Base-by-base conservation (phyloP, 371 early-diverging fungal species). In the Mortierella sp. region DNA sequence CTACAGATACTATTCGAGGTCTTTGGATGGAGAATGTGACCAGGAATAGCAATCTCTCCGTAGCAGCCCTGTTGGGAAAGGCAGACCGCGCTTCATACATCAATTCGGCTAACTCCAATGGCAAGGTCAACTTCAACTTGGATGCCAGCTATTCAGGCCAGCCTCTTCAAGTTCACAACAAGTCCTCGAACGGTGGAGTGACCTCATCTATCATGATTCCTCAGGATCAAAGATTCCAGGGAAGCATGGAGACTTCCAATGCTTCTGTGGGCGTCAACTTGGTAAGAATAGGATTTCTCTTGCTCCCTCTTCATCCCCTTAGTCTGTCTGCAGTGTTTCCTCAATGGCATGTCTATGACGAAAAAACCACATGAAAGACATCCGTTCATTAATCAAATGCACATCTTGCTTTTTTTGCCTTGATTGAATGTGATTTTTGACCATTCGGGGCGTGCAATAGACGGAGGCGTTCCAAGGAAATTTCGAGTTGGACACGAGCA, bases 381-480 rank as follows among this genome's bases (percentile, higher is more conserved):
- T n/a, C n/a, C n/a, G n/a, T n/a, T n/a, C n/a, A n/a, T n/a, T n/a
- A n/a, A n/a, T n/a, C n/a, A n/a, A n/a, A n/a, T n/a, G n/a, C n/a
- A n/a, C n/a, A n/a, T n/a, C n/a, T n/a, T n/a, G n/a, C n/a, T n/a
- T n/a, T 3, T n/a, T 17, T 41, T 41, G 24, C 27, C 25, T 27
- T 21, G 3, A 16, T 47, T n/a, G 14, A 12, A 25, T 58, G 47
- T 17, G 22, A 12, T 28, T 16, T 29, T 44, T 25, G 17, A 27
- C 7, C n/a, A n/a, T 16, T 17, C 10, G 45, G 19, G 7, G 45
- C 45, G 19, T 17, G 19, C 19, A 19, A 10, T 50, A 72, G 73
- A 74, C 68, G n/a, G 68, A 74, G 17, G 76, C 60, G 5, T 74
- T 74, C 37, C 34, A 60, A 3, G 76, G 76, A 27, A 14, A 27